Evolutionary conservation across 164 flowering plant species (phyloP), one percentile per base, ranked within the genome.

Genomic region (Annona cherimola): DNA sequence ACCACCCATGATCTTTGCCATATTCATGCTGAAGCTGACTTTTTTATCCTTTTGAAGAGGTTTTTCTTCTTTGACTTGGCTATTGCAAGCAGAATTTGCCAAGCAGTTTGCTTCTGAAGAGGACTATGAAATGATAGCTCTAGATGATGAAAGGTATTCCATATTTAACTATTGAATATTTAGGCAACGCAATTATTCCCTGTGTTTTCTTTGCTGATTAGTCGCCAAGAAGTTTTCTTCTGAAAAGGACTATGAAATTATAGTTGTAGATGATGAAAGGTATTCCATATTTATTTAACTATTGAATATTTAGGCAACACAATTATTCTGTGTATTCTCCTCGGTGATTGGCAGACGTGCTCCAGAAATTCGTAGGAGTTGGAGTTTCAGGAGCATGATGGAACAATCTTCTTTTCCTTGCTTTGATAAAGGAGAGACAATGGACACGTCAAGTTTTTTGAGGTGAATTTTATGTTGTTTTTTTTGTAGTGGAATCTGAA

Each of bases 401-500:
- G 45, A 68, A 60, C 81, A 77, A 74, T 78, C 75, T 42, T 60
- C 75, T 70, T 79, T 82, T 83, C 73, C 78, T 71, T 63, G 18
- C 77, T 77, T 76, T 70, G 74, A 6, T 18, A 69, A 42, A 61
- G 86, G 86, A 65, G 86, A 86, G 74, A 65, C 65, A 20, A 86
- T 66, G 72, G 86, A 89, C 45, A 77, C 64, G 73, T 66, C 77
- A 72, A 84, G 86, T 74, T 79, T 81, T 75, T 70, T 74, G 73
- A 88, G 94, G 94, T 88, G 74, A 64, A 43, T 75, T 12, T 39
- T 71, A 26, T 5, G 55, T 39, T 67, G 26, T 45, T 65, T 50
- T 72, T 26, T 50, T 11, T 9, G 20, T 69, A 67, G 18, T 55
- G 19, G 68, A 8, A 44, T 64, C 40, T 44, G 60, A 40, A 6